A percentile compares a stretch with the other conserved stretches of the same genome.
Conservation (phyloP, 176 grass and related monocot genomes). For the Coix lacrymajobi region DNA sequence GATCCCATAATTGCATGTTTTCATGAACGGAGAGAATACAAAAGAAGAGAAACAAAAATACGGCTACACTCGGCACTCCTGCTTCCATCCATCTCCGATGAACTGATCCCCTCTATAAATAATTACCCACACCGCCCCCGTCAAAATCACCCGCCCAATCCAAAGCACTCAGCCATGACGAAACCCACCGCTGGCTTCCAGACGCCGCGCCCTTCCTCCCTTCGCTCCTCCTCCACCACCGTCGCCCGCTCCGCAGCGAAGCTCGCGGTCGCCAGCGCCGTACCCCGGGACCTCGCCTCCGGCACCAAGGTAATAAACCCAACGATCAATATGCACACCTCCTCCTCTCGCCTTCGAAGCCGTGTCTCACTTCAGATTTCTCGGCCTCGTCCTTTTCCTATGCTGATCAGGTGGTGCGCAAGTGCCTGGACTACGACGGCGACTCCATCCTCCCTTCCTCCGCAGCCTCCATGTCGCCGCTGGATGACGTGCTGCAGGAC, state of each 20-base stretch:
- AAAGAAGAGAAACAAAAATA: too few relatives aligned
- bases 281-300: neutral
- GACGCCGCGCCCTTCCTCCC: slow-evolving; percentile 14
- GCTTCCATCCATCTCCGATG: neutral
- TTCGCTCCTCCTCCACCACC: slow-evolving; percentile 8
- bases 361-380: neutral
- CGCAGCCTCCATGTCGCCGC: neutral
- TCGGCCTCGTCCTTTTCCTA: neutral
- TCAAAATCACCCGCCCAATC: neutral
- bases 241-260: neutral
- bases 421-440: slow-evolving; percentile 32
- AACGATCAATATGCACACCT: neutral
- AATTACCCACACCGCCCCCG: neutral
- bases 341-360: neutral
- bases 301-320: slow-evolving; percentile 6
- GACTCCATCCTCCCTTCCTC: neutral
- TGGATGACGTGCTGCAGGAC: neutral
- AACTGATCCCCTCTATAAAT: neutral
- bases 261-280: neutral
- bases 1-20: too few relatives aligned
- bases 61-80: too few relatives aligned
- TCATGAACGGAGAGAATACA: too few relatives aligned
- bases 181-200: slow-evolving; percentile 13
- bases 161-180: slow-evolving; percentile 18
- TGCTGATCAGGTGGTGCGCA: slow-evolving; percentile 12